Base-by-base conservation (phyloP, 805 yeast genomes). In the Clavispora asparagi region DNA sequence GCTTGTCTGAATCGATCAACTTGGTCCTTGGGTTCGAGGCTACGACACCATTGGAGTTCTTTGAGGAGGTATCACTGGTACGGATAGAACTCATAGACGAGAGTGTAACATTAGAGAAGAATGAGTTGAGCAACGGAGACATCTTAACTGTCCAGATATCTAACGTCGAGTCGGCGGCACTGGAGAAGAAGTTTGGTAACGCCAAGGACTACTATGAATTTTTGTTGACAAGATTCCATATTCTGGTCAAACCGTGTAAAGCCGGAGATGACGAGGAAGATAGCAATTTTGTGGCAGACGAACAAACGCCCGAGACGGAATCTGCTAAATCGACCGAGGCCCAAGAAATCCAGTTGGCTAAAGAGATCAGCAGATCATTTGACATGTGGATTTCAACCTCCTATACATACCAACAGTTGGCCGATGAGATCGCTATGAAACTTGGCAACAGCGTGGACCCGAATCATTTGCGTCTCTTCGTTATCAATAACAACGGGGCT, bases 351-450 rank as follows among this genome's bases (percentile, higher is more conserved):
- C 55, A 50, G 29, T 43, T 46, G 12, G 60, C 62, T 7, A 55
- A 56, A 31, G 54, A 55, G 14, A 38, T 51, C 8, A 58, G 57
- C 43, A 58, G 59, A 44, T 51, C 61, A 3, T 74, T 82, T 50
- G 82, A 82, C 40, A 61, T 89, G 32, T 85, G 95, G 91, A 73
- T 87, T 6, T 80, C 87, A 5, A 74, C 82, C 4, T 68, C 73
- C 41, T 82, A 82, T 38, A 55, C 74, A 1, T 88, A 83, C 59
- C 68, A 73, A 5, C 81, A 78, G 17, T 63, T 94, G 32, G 81
- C 90, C 0, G 63, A 64, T n/a, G 77, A 76, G 41, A 76, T 90
- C 38, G 91, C 85, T 1, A 59, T 64, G 6, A 62, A 65, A 37
- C 64, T 87, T 13, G 66, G 60, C 7, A 50, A 50, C 4, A 68